phyloP scores from a whole-genome alignment of 306 rosid species.

The Castanopsis chinensis region DNA sequence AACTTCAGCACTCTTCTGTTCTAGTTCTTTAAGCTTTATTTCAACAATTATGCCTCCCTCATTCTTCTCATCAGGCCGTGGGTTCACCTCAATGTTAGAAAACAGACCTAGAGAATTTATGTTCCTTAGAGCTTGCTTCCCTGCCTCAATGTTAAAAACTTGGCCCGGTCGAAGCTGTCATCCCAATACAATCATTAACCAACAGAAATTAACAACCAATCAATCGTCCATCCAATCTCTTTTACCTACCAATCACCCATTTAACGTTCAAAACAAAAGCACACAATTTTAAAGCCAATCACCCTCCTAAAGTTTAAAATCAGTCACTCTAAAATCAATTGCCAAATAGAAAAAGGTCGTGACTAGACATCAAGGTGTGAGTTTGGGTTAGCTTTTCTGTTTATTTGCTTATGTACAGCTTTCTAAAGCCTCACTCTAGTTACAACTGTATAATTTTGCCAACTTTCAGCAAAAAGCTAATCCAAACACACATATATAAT shows the following conservation, averaged over 20 bases:
- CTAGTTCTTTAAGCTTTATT: constrained; percentile 85
- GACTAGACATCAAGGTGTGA: too few species aligned
- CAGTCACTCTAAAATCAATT: background rate
- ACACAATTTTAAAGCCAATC: background rate
- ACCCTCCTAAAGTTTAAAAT: background rate
- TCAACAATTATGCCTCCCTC: constrained; percentile 96
- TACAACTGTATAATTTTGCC: too few species aligned
- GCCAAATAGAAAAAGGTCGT: background rate
- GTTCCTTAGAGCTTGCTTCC: constrained; percentile 94
- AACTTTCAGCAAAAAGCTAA: background rate
- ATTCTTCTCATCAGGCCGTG: constrained; percentile 86
- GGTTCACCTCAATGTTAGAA: constrained; percentile 97
- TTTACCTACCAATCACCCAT: background rate
- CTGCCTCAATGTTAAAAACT: constrained; percentile 90
- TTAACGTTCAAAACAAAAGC: background rate
- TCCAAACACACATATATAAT: background rate
- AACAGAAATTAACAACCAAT: constrained; percentile 1
- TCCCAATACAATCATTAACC: constrained; percentile 34
- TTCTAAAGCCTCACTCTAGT: too few species aligned
- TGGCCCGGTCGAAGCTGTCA: constrained; percentile 77
- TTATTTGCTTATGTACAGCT: too few species aligned
- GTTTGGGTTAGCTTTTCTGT: too few species aligned
- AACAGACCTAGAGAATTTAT: constrained; percentile 84
- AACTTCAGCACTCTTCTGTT: constrained; percentile 92
- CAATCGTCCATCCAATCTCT: background rate